Evolutionary conservation across 2,329 filamentous ascomycete species (phyloP), one percentile per base, ranked within the genome.

Genomic region (Cercospora sesami): DNA sequence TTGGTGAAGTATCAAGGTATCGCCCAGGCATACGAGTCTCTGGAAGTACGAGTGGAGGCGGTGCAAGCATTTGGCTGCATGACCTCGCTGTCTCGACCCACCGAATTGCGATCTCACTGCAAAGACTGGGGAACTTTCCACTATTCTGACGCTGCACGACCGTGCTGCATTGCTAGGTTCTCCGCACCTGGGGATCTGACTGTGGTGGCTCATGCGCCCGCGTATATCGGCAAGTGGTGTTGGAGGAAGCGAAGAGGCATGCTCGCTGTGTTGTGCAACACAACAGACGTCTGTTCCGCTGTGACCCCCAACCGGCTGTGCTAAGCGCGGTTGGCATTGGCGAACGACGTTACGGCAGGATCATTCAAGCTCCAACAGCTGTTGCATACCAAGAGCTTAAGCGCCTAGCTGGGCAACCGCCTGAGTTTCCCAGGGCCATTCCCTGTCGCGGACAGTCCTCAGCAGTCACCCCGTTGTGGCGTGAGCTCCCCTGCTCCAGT

Each of bases 401-500:
- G 39, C 60, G 39, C 36, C 39, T 63, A 51, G 39, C 26, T 51
- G 60, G 21, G 42, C 9, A 48, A 21, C 42, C 42, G 42, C 42
- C 18, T 48, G 42, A 48, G 18, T 21, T 23, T 31, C 65, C 62
- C 60, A 21, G 12, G 26, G 42, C 42, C 42, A 48, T 23, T 57
- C 39, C 67, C 39, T 63, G 63, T 60, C 31, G 63, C 63, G 36
- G 59, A 65, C 33, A 28, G 10, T 26, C 33, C 30, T 39, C 53
- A 57, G 53, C 42, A 63, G 42, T 72, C 67, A 42, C 63, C 31
- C 65, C 65, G 63, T 31, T 65, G 69, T 72, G 70, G 70, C 68
- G 70, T 69, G 58, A 72, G 71, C 71, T 72, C 31, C 58, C 71
- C 60, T 65, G 68, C 58, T 33, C 30, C 33, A n/a, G 33, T 33